A percentile compares a stretch with the other conserved stretches of the same genome.
These are phyloP conservation scores for Phaeophleospora eucalypticola DNA, from an alignment of 2,329 filamentous ascomycete species.

Conservation along the genomic window DNA sequence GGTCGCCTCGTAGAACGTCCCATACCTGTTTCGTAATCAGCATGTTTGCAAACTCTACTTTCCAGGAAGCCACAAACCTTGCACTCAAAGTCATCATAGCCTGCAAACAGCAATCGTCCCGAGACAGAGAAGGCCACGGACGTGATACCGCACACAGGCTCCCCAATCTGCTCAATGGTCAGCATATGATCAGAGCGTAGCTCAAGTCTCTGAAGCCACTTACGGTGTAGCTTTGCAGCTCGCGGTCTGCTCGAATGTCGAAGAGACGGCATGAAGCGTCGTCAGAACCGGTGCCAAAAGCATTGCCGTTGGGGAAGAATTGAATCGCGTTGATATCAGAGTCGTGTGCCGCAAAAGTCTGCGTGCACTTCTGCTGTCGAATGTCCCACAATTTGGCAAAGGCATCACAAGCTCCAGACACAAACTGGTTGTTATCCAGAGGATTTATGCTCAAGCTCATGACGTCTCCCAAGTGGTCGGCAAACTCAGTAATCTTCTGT, in stretches of 20 bases:
- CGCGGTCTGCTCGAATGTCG: conserved; percentile 91
- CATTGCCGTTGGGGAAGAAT: conserved; percentile 98
- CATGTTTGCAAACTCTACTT: background rate
- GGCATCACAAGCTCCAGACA: conserved; percentile 97
- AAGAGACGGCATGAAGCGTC: conserved; percentile 96
- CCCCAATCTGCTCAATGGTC: conserved; percentile 67
- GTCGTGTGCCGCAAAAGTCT: conserved; percentile 97
- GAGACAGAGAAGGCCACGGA: conserved; percentile 98
- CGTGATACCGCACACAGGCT: conserved; percentile 95
- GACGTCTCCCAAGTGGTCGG: conserved; percentile 95
- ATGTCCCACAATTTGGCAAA: conserved; percentile 99
- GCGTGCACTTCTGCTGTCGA: conserved; percentile 92
- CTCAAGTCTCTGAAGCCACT: conserved; percentile 24
- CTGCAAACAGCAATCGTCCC: conserved; percentile 88
- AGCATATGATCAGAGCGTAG: conserved; percentile 13
- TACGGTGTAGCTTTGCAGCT: conserved; percentile 65
- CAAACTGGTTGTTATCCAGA: conserved; percentile 98
- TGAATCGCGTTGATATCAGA: conserved; percentile 99
- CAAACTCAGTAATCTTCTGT: conserved; percentile 95
- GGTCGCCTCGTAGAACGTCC: conserved; percentile 94
- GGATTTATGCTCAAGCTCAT: conserved; percentile 99
- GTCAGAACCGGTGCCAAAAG: conserved; percentile 95
- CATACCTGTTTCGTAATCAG: conserved; percentile 64
- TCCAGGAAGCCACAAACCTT: conserved; percentile 61
- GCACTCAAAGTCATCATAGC: conserved; percentile 99